Conservation (phyloP, 2,329 filamentous ascomycete genomes). For the Aspergillus fumigatiaffinis region DNA sequence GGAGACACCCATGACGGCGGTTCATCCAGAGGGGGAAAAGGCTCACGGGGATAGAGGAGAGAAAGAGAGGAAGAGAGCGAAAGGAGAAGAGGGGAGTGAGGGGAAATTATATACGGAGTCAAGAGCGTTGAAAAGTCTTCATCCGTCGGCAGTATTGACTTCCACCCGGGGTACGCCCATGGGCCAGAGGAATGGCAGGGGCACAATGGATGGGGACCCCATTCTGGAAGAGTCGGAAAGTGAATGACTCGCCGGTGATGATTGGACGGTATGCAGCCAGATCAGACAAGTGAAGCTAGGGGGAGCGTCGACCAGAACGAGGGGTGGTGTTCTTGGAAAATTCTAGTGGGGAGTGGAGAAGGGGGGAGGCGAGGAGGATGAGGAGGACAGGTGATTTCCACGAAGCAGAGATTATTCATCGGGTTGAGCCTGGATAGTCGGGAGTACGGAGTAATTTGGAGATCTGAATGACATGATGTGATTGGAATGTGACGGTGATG, state of each 20-base stretch:
- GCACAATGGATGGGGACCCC: not conserved
- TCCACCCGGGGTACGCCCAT: not conserved
- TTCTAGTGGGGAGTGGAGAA: not conserved
- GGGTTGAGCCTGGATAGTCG: not conserved
- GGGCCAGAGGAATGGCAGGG: not conserved
- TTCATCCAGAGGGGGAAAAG: slow-evolving; percentile 1
- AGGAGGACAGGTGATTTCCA: not conserved
- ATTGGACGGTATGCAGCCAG: not conserved
- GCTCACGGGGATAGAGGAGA: not conserved
- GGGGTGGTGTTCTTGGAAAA: not conserved
- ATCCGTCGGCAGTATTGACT: not conserved
- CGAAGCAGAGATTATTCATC: not conserved
- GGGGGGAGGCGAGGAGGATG: not conserved
- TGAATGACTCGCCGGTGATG: not conserved
- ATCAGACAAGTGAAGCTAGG: not conserved
- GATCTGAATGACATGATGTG: not conserved
- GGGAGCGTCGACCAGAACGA: not conserved
- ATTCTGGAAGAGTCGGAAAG: not conserved
- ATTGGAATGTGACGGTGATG: not conserved
- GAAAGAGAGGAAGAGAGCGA: slow-evolving; percentile 3
- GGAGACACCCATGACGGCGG: slow-evolving; percentile 26
- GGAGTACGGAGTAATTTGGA: not conserved
- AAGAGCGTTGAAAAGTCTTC: not conserved
- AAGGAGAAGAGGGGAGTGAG: not conserved
- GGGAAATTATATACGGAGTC: not conserved